phyloP scores from a whole-genome alignment of 441 rosid species.

The Gossypium trilobum region DNA sequence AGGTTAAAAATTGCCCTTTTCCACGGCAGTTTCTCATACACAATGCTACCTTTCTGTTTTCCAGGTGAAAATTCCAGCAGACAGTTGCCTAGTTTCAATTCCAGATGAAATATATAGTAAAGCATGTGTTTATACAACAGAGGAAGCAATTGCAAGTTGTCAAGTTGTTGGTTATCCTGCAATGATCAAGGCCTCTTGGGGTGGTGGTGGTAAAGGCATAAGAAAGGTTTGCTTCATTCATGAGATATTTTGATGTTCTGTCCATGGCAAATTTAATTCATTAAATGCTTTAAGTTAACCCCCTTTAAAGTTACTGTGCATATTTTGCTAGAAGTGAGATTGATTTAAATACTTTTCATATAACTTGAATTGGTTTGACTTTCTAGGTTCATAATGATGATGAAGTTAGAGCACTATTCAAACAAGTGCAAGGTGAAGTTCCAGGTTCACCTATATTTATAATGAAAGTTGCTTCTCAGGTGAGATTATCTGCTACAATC shows the following conservation, averaged over 20 bases:
- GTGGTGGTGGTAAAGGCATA: constrained; percentile 99
- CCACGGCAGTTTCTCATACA: constrained; percentile 13
- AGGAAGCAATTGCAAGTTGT: constrained; percentile 96
- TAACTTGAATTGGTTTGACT: constrained; percentile 1
- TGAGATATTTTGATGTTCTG: constrained; percentile 3
- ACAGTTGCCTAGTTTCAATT: constrained; percentile 67
- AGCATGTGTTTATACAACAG: constrained; percentile 96
- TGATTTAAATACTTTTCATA: background rate
- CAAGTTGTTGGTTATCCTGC: constrained; percentile 99
- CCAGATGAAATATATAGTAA: constrained; percentile 83
- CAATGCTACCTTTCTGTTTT: constrained; percentile 20
- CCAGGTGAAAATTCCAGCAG: constrained; percentile 80
- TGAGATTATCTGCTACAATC: constrained; percentile 28
- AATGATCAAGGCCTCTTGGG: constrained; percentile 99
- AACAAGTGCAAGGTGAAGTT: constrained; percentile 99
- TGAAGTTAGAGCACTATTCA: constrained; percentile 94
- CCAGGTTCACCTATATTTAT: constrained; percentile 99
- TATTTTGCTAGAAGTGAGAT: constrained; percentile 7
- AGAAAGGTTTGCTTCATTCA: constrained; percentile 64
- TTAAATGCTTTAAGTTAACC: constrained; percentile 2
- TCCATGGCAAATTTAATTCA: background rate
- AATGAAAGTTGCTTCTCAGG: constrained; percentile 99
- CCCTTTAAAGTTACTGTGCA: background rate
- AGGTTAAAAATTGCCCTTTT: constrained; percentile 11
- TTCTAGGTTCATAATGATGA: constrained; percentile 91